Conservation (phyloP, 139 green algal species). For the Zygnema circumcarinatum region DNA sequence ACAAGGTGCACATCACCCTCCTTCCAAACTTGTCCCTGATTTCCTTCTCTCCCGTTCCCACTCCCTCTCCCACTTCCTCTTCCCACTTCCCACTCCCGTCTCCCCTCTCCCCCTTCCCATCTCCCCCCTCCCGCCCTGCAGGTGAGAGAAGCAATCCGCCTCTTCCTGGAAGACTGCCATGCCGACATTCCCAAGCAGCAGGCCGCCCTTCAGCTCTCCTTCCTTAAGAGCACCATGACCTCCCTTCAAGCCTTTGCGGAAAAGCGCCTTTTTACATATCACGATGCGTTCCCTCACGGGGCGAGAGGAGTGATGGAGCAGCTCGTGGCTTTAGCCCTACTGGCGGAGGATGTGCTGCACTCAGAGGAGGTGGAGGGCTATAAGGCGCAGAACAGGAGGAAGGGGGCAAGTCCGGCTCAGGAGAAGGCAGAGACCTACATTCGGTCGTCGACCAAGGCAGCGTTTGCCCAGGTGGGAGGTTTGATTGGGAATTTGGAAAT, state of each 20-base stretch:
- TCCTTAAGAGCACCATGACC: not conserved
- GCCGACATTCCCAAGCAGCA: not conserved
- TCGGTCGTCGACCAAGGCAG: slow-evolving; percentile 33
- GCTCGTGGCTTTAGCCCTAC: slow-evolving; percentile 15
- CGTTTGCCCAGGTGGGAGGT: slow-evolving; percentile 16
- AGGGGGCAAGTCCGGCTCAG: not conserved
- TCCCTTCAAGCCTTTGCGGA: slow-evolving; percentile 25
- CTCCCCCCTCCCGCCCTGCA: not conserved
- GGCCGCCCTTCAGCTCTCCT: not conserved
- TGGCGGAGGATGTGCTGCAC: slow-evolving; percentile 41
- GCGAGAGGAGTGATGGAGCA: slow-evolving; percentile 37
- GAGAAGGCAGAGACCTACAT: slow-evolving; percentile 23
- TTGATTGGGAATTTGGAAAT: no score
- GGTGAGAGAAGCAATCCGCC: not conserved
- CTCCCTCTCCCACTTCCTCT: no score
- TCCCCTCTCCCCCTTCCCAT: not conserved
- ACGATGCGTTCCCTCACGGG: slow-evolving; percentile 39
- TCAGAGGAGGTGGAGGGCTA: not conserved
- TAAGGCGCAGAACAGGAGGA: slow-evolving; percentile 3
- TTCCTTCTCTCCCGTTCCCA: no score
- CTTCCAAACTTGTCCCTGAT: no score
- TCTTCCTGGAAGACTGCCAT: not conserved
- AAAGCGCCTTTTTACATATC: slow-evolving; percentile 32
- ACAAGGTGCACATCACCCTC: no score
- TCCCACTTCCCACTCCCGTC: not conserved